Conservation (phyloP, 2,329 filamentous ascomycete genomes). For the Fusarium sp. region DNA sequence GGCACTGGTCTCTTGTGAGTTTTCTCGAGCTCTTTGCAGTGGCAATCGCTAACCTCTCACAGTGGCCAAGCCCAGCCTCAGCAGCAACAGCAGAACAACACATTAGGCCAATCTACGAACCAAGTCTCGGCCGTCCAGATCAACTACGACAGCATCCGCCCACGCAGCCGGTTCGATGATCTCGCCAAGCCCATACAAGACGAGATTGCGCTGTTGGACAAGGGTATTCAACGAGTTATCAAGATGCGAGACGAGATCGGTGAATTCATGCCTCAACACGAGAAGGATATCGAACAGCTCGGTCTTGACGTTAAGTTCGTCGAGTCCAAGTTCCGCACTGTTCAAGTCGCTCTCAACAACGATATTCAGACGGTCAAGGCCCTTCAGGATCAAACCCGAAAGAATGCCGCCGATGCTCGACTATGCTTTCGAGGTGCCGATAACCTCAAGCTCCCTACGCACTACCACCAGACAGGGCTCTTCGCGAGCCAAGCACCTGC, state of each 20-base stretch:
- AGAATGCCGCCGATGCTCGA: conserved; percentile 76
- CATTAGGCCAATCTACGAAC: conserved; percentile 55
- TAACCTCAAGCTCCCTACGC: conserved; percentile 76
- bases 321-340: conserved; percentile 61
- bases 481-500: conserved; percentile 54
- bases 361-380: conserved; percentile 74
- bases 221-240: conserved; percentile 83
- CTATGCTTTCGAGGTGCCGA: conserved; percentile 80
- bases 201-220: conserved; percentile 82
- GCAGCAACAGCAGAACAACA: conserved; percentile 46
- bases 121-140: conserved; percentile 80
- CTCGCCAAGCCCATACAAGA: conserved; percentile 84
- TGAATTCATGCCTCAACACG: conserved; percentile 71
- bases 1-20: conserved; percentile 51
- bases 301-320: conserved; percentile 63
- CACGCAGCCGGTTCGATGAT: conserved; percentile 92
- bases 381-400: conserved; percentile 69
- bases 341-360: conserved; percentile 59
- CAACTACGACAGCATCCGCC: conserved; percentile 80
- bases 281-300: conserved; percentile 61
- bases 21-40: background rate
- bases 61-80: conserved; percentile 51
- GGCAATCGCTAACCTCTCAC: conserved; percentile 33
- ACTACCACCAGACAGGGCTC: conserved; percentile 63
- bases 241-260: conserved; percentile 81